A percentile compares a stretch with the other conserved stretches of the same genome.
phyloP scores from a whole-genome alignment of 805 yeast species.

The Ascoidea rubescens region DNA sequence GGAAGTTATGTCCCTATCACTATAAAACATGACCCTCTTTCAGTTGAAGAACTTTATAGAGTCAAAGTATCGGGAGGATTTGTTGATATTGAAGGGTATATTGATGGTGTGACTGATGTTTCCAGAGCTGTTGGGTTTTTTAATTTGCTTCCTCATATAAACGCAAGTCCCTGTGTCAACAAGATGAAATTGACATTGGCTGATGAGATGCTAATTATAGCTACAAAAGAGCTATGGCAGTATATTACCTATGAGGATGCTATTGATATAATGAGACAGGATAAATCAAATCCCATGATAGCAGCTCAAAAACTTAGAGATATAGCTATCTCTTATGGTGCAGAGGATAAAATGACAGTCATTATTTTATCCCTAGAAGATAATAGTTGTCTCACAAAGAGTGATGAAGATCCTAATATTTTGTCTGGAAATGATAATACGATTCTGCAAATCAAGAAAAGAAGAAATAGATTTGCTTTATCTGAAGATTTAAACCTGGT shows the following conservation, averaged over 20 bases:
- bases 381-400: constrained; percentile 14
- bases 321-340: constrained; percentile 85
- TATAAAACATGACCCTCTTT: constrained; percentile 71
- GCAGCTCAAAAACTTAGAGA: constrained; percentile 91
- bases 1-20: constrained; percentile 66
- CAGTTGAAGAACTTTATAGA: constrained; percentile 62
- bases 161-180: constrained; percentile 72
- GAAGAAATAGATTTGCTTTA: constrained; percentile 43
- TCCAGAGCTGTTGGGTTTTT: constrained; percentile 88
- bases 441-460: constrained; percentile 16
- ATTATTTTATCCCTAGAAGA: constrained; percentile 65
- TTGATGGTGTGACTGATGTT: constrained; percentile 69
- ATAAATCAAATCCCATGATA: constrained; percentile 64
- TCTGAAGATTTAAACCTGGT: constrained; percentile 61
- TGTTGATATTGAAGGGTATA: constrained; percentile 69
- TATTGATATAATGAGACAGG: constrained; percentile 77
- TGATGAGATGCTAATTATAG: constrained; percentile 74
- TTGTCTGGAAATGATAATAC: constrained; percentile 15
- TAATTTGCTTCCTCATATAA: constrained; percentile 71
- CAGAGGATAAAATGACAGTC: constrained; percentile 64
- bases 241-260: constrained; percentile 69
- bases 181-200: constrained; percentile 44
- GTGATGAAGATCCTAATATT: constrained; percentile 13
- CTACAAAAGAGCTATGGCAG: constrained; percentile 76
- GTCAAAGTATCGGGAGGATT: constrained; percentile 84